phyloP scores from a whole-genome alignment of 2,329 filamentous ascomycete genomes.

The Fonsecaea pugnacius region DNA sequence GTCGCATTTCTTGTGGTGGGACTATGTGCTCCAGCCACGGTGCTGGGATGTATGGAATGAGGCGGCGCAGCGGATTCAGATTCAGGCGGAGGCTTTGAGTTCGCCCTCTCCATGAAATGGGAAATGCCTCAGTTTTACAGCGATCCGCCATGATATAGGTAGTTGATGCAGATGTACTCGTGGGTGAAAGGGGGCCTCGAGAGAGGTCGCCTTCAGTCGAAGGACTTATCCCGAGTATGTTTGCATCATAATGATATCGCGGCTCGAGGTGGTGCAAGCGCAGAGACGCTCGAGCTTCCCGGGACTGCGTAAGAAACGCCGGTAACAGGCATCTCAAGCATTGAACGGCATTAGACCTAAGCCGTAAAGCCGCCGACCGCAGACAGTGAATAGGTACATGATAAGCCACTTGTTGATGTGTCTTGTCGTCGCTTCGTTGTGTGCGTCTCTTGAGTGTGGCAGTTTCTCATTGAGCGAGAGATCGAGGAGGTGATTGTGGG shows the following conservation, averaged over 20 bases:
- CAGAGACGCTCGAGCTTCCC: neutral
- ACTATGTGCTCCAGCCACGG: slow-evolving; percentile 15
- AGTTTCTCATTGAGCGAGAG: neutral
- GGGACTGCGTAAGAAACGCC: neutral
- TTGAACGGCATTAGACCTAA: neutral
- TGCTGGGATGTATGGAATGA: slow-evolving; percentile 18
- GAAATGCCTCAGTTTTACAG: neutral
- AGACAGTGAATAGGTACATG: neutral
- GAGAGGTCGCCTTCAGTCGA: neutral
- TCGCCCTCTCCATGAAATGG: neutral
- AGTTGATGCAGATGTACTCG: neutral
- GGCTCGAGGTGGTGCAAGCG: neutral
- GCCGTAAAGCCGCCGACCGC: neutral
- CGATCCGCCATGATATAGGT: neutral
- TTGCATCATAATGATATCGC: neutral
- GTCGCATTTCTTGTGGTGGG: slow-evolving; percentile 19
- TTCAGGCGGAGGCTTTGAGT: neutral
- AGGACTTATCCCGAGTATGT: neutral
- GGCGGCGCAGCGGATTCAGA: neutral
- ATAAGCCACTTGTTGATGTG: neutral
- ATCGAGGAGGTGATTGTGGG: neutral
- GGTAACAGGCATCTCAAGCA: neutral
- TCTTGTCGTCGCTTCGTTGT: neutral
- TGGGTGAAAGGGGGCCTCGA: neutral
- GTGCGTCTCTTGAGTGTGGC: slow-evolving; percentile 1